Evolutionary conservation across 805 yeast species (phyloP).

Genomic region (Ogataea henricii): DNA sequence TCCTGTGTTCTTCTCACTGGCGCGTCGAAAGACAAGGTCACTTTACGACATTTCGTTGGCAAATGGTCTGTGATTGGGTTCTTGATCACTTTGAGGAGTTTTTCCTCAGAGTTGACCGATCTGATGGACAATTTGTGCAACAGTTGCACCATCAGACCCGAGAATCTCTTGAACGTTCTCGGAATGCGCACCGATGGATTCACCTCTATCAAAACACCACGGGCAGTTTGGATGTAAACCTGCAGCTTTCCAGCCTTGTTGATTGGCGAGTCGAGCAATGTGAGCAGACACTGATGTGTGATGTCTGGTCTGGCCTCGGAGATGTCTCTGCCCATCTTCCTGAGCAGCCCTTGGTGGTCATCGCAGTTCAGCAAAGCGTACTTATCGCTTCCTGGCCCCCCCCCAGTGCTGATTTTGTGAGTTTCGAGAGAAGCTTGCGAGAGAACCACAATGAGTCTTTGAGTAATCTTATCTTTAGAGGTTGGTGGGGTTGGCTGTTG

Average conservation of each 20-base stretch:
- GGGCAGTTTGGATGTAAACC: slow-evolving; percentile 93
- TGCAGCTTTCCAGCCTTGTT: slow-evolving; percentile 97
- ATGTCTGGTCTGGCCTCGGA: slow-evolving; percentile 99
- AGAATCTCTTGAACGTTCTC: slow-evolving; percentile 95
- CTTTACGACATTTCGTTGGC: slow-evolving; percentile 92
- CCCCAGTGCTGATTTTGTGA: slow-evolving; percentile 74
- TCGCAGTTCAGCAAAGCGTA: slow-evolving; percentile 94
- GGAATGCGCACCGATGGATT: slow-evolving; percentile 97
- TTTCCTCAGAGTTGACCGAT: slow-evolving; percentile 94
- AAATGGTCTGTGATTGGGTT: slow-evolving; percentile 96
- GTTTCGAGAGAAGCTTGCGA: slow-evolving; percentile 96
- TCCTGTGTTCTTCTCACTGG: slow-evolving; percentile 86
- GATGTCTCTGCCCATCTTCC: slow-evolving; percentile 96
- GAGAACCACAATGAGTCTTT: slow-evolving; percentile 89
- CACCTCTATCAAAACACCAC: slow-evolving; percentile 92
- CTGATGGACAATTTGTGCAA: slow-evolving; percentile 90
- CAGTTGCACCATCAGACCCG: slow-evolving; percentile 96
- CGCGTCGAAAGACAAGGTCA: slow-evolving; percentile 92
- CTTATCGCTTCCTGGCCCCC: slow-evolving; percentile 83
- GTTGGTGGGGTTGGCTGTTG: slow-evolving; percentile 78
- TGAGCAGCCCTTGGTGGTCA: slow-evolving; percentile 93
- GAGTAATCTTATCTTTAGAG: slow-evolving; percentile 83
- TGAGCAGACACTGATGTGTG: slow-evolving; percentile 94
- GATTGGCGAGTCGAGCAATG: slow-evolving; percentile 94
- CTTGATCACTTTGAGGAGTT: slow-evolving; percentile 88